Evolutionary conservation across 306 rosid species (phyloP).

Genomic region (Glycine latifolia): DNA sequence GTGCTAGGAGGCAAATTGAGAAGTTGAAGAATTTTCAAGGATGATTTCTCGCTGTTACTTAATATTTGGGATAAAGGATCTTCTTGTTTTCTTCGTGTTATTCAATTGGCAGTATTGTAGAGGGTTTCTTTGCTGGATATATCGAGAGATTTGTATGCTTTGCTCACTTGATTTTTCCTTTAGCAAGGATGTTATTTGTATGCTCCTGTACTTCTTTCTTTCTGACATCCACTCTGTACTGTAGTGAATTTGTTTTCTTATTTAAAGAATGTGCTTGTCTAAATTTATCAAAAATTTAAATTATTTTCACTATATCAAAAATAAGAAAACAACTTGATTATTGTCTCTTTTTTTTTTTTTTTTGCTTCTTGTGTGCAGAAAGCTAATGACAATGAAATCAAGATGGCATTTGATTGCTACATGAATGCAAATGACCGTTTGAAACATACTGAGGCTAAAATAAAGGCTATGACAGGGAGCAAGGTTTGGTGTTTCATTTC

Average conservation of each 20-base stretch:
- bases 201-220: constrained; percentile 24
- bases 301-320: constrained; percentile 31
- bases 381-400: constrained; percentile 66
- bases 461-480: constrained; percentile 62
- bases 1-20: too few species aligned
- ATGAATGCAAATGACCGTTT: constrained; percentile 72
- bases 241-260: constrained; percentile 28
- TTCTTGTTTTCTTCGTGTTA: constrained; percentile 27
- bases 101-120: constrained; percentile 10
- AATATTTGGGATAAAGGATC: constrained; percentile 18
- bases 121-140: constrained; percentile 36
- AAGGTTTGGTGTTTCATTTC: constrained; percentile 67
- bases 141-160: constrained; percentile 21
- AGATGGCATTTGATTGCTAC: constrained; percentile 74
- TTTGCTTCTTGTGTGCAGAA: constrained; percentile 55
- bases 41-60: not conserved
- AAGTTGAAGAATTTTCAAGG: too few species aligned
- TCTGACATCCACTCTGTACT: not conserved
- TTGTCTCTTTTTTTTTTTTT: not conserved
- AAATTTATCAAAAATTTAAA: not conserved
- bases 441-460: constrained; percentile 70
- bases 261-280: constrained; percentile 19
- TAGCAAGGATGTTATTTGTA: constrained; percentile 32
- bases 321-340: constrained; percentile 32
- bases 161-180: constrained; percentile 35